Evolutionary conservation across 2,329 filamentous ascomycete species (phyloP).

Genomic region (Calonectria leucothoes): DNA sequence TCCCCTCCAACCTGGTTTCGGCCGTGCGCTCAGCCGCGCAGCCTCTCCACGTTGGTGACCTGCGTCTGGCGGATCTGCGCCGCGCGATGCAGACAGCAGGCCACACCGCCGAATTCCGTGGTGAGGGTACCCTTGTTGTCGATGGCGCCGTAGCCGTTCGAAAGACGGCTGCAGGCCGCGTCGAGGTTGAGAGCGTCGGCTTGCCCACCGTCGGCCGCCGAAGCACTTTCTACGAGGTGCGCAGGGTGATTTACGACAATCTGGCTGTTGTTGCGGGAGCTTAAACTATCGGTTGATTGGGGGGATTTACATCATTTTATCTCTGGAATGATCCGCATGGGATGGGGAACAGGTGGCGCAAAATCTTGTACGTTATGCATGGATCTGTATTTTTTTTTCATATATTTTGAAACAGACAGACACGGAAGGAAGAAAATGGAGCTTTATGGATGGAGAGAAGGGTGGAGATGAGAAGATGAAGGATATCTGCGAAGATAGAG

Average conservation of each 20-base stretch:
- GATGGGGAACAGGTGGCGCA: constrained; percentile 12
- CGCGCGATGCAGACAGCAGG: constrained; percentile 84
- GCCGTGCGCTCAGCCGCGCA: constrained; percentile 82
- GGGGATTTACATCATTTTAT: not conserved
- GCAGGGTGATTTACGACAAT: constrained; percentile 91
- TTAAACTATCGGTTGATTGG: constrained; percentile 44
- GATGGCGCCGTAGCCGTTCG: constrained; percentile 89
- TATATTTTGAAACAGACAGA: constrained; percentile 9
- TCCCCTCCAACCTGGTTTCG: constrained; percentile 72
- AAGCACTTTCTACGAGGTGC: constrained; percentile 87
- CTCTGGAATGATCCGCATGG: not conserved
- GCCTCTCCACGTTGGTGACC: constrained; percentile 93
- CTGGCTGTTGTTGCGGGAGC: constrained; percentile 88
- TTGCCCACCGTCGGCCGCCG: constrained; percentile 49
- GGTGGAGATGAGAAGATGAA: not conserved
- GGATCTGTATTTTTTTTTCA: constrained; percentile 8
- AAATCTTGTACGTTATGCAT: constrained; percentile 19
- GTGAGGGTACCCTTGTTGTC: constrained; percentile 90
- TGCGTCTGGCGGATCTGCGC: constrained; percentile 88
- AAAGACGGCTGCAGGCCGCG: constrained; percentile 86
- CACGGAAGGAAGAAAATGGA: constrained; percentile 12
- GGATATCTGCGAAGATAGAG: not conserved
- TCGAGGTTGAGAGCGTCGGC: constrained; percentile 86
- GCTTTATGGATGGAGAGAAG: constrained; percentile 14
- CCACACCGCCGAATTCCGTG: constrained; percentile 91